Evolutionary conservation across 768 basidiomycete species (phyloP), one percentile per base, ranked within the genome.

Genomic region (Mycena maculata): DNA sequence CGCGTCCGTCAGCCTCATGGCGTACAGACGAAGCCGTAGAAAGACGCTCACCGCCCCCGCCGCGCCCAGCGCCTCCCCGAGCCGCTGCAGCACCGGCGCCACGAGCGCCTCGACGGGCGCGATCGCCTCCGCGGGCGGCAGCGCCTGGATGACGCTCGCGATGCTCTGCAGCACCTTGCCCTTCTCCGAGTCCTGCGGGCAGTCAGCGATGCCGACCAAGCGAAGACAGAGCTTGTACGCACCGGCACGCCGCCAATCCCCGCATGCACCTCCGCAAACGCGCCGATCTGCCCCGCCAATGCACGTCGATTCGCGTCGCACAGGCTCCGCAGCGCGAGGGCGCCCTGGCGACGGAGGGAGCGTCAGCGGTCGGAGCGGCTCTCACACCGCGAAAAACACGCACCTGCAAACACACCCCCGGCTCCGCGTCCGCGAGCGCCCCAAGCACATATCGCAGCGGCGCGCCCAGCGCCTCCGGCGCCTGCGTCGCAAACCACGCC

Each of bases 121-220:
- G 28, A 97, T 90, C 61, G 88, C 92, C 45, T 95, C 91, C 44
- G 82, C 81, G 0, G 94, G 90, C 0, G 93, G 91, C 53, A 98
- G 78, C 0, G 96, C 96, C 73, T 98, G 94, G 33, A 98, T 92
- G 4, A 98, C 94, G 68, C 95, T 97, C 2, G 94, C 90, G 56
- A 98, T 96, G 0, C 92, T 94, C 75, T 98, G 93, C 48, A 98
- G 81, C 1, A 98, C 93, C 78, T 96, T 98, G 71, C 89, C 87
- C 79, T 92, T 93, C 77, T 97, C 95, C 23, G 90, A 88, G 71
- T 94, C 92, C 90, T 93, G 71, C 3, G 4, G 16, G 60, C 54
- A 28, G 39, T 28, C 27, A 23, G 33, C 61, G 22, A 16, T 18
- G 41, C 18, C 18, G 41, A 42, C 5, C 6, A 16, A 18, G 20